Conservation (phyloP, 2,329 filamentous ascomycete genomes). For the Aspergillus versicolor region DNA sequence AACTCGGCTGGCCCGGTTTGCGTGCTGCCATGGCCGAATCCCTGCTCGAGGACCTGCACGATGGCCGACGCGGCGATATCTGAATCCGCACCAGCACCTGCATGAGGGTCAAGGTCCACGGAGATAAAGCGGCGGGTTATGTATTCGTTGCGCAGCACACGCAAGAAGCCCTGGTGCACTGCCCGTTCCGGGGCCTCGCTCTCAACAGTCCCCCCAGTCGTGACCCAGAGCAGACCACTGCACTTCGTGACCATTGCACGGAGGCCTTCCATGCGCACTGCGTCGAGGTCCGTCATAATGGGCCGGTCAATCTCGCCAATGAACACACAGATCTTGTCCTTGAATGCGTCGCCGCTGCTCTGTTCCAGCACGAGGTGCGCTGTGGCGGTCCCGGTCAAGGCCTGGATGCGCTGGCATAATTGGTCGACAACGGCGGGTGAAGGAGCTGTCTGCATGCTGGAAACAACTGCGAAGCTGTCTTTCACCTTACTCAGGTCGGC, state of each 20-base stretch:
- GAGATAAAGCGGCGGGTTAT: background rate
- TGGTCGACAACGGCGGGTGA: background rate
- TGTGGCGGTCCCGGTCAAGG: background rate
- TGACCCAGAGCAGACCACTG: constrained; percentile 5
- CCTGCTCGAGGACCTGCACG: background rate
- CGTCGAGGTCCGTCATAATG: background rate
- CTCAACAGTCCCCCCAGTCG: background rate
- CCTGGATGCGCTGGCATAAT: background rate
- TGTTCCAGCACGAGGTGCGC: background rate
- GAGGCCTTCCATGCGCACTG: background rate
- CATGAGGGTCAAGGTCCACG: background rate
- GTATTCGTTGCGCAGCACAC: constrained; percentile 3
- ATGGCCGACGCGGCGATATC: background rate
- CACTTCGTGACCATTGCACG: background rate
- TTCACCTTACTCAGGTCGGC: background rate
- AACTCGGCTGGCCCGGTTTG: background rate
- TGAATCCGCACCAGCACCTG: background rate
- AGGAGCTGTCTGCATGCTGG: background rate
- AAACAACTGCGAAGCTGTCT: background rate
- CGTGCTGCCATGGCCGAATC: background rate
- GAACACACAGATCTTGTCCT: background rate
- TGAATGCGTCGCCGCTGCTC: background rate
- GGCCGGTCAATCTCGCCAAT: background rate
- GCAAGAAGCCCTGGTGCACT: constrained; percentile 2
- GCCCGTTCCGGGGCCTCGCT: background rate